Evolutionary conservation across 768 basidiomycete genomes (phyloP).

Genomic region (Jaapia argillacea): DNA sequence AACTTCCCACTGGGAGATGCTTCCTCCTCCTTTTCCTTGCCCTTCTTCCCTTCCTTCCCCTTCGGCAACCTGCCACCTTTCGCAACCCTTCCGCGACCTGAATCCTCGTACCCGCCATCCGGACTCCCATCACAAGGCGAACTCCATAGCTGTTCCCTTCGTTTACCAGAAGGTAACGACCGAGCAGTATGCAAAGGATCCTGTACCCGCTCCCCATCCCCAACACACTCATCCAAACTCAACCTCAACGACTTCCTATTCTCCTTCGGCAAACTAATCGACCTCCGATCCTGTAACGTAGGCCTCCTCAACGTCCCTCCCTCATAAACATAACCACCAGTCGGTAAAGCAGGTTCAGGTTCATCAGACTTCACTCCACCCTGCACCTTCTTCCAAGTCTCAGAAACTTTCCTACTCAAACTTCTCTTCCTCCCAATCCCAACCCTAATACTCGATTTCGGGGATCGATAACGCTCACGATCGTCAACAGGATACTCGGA

Average conservation of each 20-base stretch:
- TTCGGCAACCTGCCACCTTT: neutral
- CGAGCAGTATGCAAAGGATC: slow-evolving; percentile 6
- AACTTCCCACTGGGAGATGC: slow-evolving; percentile 28
- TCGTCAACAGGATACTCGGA: slow-evolving; percentile 4
- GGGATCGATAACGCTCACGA: slow-evolving; percentile 1
- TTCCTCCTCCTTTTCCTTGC: slow-evolving; percentile 17
- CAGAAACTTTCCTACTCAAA: slow-evolving; percentile 27
- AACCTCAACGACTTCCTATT: neutral
- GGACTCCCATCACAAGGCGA: neutral
- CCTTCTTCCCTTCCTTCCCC: slow-evolving; percentile 3
- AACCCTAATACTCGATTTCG: slow-evolving; percentile 2
- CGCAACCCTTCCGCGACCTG: neutral
- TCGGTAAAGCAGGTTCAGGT: slow-evolving; percentile 10
- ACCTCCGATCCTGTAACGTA: slow-evolving; percentile 1
- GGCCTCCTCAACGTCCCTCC: slow-evolving; percentile 4
- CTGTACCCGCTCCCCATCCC: slow-evolving; percentile 1
- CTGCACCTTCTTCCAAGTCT: slow-evolving; percentile 19
- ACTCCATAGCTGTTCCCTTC: slow-evolving; percentile 9
- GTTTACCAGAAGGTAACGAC: neutral
- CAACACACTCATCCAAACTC: slow-evolving; percentile 9
- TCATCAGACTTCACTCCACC: slow-evolving; percentile 3
- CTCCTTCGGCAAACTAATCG: slow-evolving; percentile 1
- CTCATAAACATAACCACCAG: too few species aligned
- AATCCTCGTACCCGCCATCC: neutral
- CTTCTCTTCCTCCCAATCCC: slow-evolving; percentile 10